phyloP scores from a whole-genome alignment of 257 asterid species.

The Datura wrightii region DNA sequence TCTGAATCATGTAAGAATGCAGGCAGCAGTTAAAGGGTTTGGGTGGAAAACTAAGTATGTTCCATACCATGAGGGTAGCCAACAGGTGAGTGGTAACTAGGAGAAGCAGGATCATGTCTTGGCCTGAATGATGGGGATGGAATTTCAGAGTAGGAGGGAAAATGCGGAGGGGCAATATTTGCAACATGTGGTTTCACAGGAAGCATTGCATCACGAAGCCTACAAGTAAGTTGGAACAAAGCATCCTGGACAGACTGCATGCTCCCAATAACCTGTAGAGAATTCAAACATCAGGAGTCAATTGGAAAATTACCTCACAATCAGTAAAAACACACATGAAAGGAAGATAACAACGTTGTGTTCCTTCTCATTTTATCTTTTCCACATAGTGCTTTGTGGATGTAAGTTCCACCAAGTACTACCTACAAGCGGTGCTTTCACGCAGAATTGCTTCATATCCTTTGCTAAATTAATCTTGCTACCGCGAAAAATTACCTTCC shows the following conservation, averaged over 20 bases:
- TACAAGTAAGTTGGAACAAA: conserved; percentile 36
- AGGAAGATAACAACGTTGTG: background rate
- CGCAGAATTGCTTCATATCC: too few species aligned
- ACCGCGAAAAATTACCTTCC: too few species aligned
- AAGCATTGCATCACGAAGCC: conserved; percentile 39
- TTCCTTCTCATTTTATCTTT: conserved; percentile 22
- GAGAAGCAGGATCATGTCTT: conserved; percentile 39
- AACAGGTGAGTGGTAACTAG: conserved; percentile 34
- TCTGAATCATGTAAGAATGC: conserved; percentile 26
- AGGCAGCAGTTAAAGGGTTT: conserved; percentile 26
- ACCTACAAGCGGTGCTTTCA: too few species aligned
- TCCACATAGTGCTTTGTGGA: background rate
- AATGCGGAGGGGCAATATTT: conserved; percentile 24
- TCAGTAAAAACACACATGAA: background rate
- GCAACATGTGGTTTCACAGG: conserved; percentile 28
- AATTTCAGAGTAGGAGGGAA: conserved; percentile 33
- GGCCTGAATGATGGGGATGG: conserved; percentile 37
- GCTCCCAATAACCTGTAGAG: conserved; percentile 38
- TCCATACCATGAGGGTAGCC: conserved; percentile 34
- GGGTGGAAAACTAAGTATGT: conserved; percentile 12
- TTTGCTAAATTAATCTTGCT: too few species aligned
- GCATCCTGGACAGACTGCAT: conserved; percentile 42
- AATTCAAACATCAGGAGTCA: conserved; percentile 28
- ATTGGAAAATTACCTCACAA: background rate
- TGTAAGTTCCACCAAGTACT: background rate